A percentile compares a stretch with the other conserved stretches of the same genome.
These are phyloP conservation scores for Rhodotorula sp. DNA, from an alignment of 1,284 basidiomycete genomes.

Conservation along the genomic window DNA sequence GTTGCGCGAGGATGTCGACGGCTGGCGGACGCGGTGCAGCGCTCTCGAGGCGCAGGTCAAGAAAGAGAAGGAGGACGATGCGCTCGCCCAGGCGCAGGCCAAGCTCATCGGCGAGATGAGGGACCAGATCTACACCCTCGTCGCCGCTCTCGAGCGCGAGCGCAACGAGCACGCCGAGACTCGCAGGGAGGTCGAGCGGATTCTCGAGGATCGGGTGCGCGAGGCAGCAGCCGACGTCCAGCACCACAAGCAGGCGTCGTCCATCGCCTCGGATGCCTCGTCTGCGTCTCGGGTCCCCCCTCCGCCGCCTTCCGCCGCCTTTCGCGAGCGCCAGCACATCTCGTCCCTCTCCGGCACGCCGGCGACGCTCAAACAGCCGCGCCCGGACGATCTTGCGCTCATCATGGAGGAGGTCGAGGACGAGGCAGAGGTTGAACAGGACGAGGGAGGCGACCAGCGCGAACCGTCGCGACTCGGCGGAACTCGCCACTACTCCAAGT, in stretches of 20 bases:
- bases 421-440: conserved; percentile 11
- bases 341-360: conserved; percentile 4
- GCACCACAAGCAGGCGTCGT: neutral
- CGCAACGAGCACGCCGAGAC: conserved; percentile 39
- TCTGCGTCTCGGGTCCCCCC: neutral
- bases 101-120: conserved; percentile 46
- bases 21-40: conserved; percentile 41
- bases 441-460: conserved; percentile 1
- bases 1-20: conserved; percentile 44
- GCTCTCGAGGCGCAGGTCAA: conserved; percentile 39
- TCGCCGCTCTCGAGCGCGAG: conserved; percentile 44
- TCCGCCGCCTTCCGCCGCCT: neutral
- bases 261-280: neutral
- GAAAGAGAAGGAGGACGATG: conserved; percentile 41
- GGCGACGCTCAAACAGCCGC: conserved; percentile 4
- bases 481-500: conserved; percentile 25
- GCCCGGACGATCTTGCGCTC: conserved; percentile 28
- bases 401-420: conserved; percentile 22
- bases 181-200: conserved; percentile 30
- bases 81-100: conserved; percentile 43
- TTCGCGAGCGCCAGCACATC: neutral
- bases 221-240: conserved; percentile 16
- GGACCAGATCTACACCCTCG: conserved; percentile 45
- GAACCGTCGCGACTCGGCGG: neutral
- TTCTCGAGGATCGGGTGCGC: conserved; percentile 29